A percentile compares a stretch with the other conserved stretches of the same genome.
Evolutionary conservation across 192 early-diverging fungal species (phyloP).

Genomic region (Obelidium mucronatum): DNA sequence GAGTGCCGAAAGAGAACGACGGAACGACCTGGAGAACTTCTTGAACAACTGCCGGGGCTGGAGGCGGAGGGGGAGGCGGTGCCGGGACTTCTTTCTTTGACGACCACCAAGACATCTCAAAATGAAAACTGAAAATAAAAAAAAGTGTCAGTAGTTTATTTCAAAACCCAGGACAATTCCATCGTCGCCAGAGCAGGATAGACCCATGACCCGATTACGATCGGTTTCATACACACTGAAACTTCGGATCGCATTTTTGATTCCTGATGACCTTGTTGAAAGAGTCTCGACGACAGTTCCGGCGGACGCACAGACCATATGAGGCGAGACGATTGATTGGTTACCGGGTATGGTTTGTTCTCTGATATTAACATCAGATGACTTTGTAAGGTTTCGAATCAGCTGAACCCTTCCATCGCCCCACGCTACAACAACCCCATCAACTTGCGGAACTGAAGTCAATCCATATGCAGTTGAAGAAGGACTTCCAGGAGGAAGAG

Average conservation of each 20-base stretch:
- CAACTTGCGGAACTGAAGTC: constrained; percentile 3
- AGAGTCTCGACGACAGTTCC: background rate
- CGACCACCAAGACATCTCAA: too few species aligned
- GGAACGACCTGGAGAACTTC: too few species aligned
- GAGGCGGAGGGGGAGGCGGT: too few species aligned
- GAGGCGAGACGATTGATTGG: background rate
- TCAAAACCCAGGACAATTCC: constrained; percentile 17
- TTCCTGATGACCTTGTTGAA: background rate
- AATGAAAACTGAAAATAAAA: too few species aligned
- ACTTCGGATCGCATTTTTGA: constrained; percentile 23
- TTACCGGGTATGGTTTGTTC: background rate
- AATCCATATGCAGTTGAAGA: constrained; percentile 10
- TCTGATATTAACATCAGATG: background rate
- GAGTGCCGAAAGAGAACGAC: constrained; percentile 27
- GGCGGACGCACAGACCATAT: background rate
- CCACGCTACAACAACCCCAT: constrained; percentile 18
- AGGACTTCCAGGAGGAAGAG: background rate
- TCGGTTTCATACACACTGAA: background rate
- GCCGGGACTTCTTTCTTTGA: too few species aligned
- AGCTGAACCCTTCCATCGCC: constrained; percentile 12
- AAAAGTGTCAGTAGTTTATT: background rate
- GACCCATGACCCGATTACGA: background rate
- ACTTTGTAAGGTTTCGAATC: background rate
- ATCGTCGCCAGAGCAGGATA: constrained; percentile 20
- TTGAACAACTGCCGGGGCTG: too few species aligned